Base-by-base conservation (phyloP, 768 basidiomycete genomes). In the Lactifluus volemus region DNA sequence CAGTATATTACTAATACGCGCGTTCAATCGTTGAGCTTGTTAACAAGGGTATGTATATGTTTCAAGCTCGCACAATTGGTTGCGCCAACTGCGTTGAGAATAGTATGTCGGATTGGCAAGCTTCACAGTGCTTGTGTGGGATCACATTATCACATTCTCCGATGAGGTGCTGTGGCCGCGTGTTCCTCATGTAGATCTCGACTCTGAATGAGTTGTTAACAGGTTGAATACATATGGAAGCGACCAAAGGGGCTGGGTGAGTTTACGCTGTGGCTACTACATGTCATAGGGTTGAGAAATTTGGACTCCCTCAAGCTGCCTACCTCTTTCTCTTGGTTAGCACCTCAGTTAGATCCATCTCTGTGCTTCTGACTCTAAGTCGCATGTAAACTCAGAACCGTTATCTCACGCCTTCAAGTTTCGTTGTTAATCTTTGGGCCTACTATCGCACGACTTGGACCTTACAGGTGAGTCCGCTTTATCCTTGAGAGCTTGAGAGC, bases 381-480 rank as follows among this genome's bases (percentile, higher is more conserved):
- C 1, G n/a, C 36, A 32, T 42, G 21, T 4, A 51, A 53, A 14
- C 30, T 14, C 5, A 86, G 84, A 86, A 86, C 65, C 80, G 84
- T 25, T 86, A 86, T 65, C 70, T 86, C 21, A 84, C 81, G 0
- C 84, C 84, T 0, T 70, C 85, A 2, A 82, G 81, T 0, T 86
- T 86, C 67, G 78, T 84, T 17, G 68, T 85, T 49, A 84, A 84
- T 60, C 67, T 84, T 0, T 71, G 60, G 32, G 72, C 71, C 4
- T 71, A 71, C 53, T 63, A 69, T 39, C 65, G 66, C 19, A 50
- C 50, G 0, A 17, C 54, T 3, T 71, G 68, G 67, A 67, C 63
- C 1, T 29, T 14, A 1, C 4, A 49, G n/a, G 71, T 65, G 52
- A 64, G 65, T 54, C 41, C 11, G 44, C 41, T 17, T 42, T 17